Conservation (phyloP, 108 stramenopile species). For the Nitzschia sp. region DNA sequence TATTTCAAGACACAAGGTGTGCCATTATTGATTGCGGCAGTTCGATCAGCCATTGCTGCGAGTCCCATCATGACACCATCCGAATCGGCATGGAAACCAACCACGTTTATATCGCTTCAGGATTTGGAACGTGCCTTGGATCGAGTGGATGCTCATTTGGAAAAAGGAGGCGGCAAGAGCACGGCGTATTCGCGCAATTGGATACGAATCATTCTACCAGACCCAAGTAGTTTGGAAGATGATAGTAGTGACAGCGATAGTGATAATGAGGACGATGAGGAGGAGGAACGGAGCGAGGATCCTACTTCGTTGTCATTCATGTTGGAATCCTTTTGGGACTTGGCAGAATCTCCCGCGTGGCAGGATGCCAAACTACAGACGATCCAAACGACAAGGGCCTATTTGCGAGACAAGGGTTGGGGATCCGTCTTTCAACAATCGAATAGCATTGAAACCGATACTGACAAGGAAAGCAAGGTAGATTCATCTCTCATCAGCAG, state of each 20-base stretch:
- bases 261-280: conserved; percentile 1
- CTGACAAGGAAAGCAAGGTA: conserved; percentile 8
- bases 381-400: neutral
- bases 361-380: conserved; percentile 12
- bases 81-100: conserved; percentile 22
- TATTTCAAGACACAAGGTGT: conserved; percentile 22
- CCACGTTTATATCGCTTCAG: conserved; percentile 13
- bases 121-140: conserved; percentile 17
- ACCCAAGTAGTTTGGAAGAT: neutral
- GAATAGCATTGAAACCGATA: neutral
- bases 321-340: conserved; percentile 16
- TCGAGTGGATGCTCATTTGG: neutral
- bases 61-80: neutral
- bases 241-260: neutral
- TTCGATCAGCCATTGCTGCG: conserved; percentile 14
- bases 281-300: neutral
- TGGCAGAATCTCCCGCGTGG: conserved; percentile 15
- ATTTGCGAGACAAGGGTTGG: conserved; percentile 3
- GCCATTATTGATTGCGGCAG: conserved; percentile 24
- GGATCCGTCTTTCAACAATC: neutral
- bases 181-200: conserved; percentile 22
- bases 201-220: conserved; percentile 27
- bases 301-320: neutral
- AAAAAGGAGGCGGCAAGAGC: neutral
- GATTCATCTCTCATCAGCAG: neutral